Base-by-base conservation (phyloP, 1,284 basidiomycete species). In the Malassezia globosa region DNA sequence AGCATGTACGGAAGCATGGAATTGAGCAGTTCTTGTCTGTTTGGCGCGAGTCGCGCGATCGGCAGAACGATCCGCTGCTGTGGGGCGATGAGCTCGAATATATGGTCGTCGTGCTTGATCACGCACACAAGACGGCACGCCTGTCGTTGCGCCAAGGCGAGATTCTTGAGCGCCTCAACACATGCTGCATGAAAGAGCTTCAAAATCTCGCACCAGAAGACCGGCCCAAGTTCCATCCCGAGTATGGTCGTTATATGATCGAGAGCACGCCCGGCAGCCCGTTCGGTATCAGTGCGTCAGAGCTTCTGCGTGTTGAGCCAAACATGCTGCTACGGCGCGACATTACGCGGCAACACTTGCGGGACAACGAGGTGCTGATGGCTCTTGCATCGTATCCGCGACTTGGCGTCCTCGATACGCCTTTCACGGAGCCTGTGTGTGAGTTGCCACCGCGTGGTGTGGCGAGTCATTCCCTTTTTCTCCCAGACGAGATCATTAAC, bases 41-140 rank as follows among this genome's bases (percentile, higher is more conserved):
- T 35, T 99, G 88, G 87, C 80, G 88, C 68, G 80, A 81, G 52
- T 78, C 90, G 72, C 95, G 94, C 77, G 84, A 87, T 69, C 79
- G 87, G 51, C 79, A 81, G n/a, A 89, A 88, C 8, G 90, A 97
- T 66, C 83, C 84, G 54, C 76, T 97, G 40, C 79, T 95, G n/a
- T 99, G 94, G 94, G 94, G 94, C 24, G 94, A 99, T 68, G 94
- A 99, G 89, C 79, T 99, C 66, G 94, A 99, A 72, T 96, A 96
- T 73, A 87, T 97, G 81, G 85, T 97, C 56, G 78, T 95, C 47
- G 78, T 82, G 4, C 84, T 95, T 68, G 85, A 96, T 73, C 77
- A 86, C 57, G 76, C 80, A 50, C 70, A 77, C 34, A 84, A 83
- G 71, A 85, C 84, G 56, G 94, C 88, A 1, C 82, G 81, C 57